Evolutionary conservation across 2,329 filamentous ascomycete species (phyloP), one percentile per base, ranked within the genome.

Genomic region (Phoma herbarum): DNA sequence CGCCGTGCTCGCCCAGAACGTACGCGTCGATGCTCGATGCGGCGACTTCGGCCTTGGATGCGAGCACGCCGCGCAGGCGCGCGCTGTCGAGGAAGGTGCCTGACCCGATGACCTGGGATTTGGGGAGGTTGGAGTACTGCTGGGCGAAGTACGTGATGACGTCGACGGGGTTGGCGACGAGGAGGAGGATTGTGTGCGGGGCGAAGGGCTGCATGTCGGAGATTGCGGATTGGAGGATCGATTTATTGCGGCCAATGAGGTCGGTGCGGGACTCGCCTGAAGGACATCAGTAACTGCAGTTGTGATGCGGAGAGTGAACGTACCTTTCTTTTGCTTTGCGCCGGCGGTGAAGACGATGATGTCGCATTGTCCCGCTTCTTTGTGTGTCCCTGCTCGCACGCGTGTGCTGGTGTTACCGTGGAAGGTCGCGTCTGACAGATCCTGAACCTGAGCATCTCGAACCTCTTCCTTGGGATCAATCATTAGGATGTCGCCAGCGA

Each of bases 81-180:
- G 65, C 66, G 0, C 55, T 59, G 47, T 68, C 66, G 43, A 69
- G 66, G 29, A 68, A 66, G 1, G 66, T 69, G 29, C 66, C 65
- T 7, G 61, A 63, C 20, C 66, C 66, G 22, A 69, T 46, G 29
- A 69, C 63, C 16, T 67, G 65, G 3, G 50, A 16, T n/a, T 60
- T 57, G 0, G 66, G 65, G 0, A 69, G 58, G 1, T 25, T 18
- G 5, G 63, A 58, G 54, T 56, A 68, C 5, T 63, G 25, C 22
- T 66, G 66, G 0, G 66, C 66, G 16, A 67, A 68, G 44, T 62
- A 63, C 26, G 66, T 68, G 2, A 69, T 59, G 0, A 66, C 59
- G 16, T 69, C 66, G 33, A 69, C 66, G n/a, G 66, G 66, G 50
- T 69, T 69, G 26, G 66, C 65, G 16, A 69, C 66, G 8, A 69